These are phyloP conservation scores for Aphanoascus verrucosus DNA, from an alignment of 2,329 filamentous ascomycete genomes.

Conservation along the genomic window DNA sequence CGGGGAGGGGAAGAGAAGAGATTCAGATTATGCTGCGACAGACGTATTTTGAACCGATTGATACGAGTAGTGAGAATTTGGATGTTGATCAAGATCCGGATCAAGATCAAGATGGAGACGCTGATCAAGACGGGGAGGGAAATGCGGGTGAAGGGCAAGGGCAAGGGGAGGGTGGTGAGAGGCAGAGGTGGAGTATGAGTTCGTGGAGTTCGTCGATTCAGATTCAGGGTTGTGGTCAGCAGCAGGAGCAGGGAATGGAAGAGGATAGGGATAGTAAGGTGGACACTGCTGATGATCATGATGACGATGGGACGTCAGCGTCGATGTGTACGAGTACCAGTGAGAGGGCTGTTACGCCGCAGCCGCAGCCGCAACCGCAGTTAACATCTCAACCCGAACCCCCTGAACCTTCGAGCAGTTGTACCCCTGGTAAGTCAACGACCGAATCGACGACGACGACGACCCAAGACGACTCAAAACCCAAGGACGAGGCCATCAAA, in stretches of 20 bases:
- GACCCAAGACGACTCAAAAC: neutral
- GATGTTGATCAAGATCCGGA: constrained; percentile 14
- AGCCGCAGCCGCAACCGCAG: constrained; percentile 3
- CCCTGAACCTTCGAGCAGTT: neutral
- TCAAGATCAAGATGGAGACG: too few relatives aligned
- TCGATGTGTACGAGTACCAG: constrained; percentile 1
- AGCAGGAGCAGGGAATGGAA: neutral
- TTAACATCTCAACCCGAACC: too few relatives aligned
- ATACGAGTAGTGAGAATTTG: constrained; percentile 24
- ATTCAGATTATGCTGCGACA: constrained; percentile 46
- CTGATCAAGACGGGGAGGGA: too few relatives aligned
- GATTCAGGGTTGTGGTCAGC: constrained; percentile 24
- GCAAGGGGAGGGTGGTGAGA: too few relatives aligned
- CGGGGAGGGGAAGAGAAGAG: constrained; percentile 33
- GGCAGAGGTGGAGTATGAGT: constrained; percentile 34
- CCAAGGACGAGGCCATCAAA: neutral
- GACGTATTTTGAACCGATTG: constrained; percentile 32
- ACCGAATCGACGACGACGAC: neutral
- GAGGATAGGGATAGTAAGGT: neutral
- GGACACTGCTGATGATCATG: constrained; percentile 5
- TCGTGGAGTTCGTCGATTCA: constrained; percentile 36
- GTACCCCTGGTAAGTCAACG: too few relatives aligned
- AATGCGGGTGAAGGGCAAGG: too few relatives aligned
- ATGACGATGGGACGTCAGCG: constrained; percentile 3
- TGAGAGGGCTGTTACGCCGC: constrained; percentile 9